Percentiles rank a stretch among this genome's conserved stretches.
Conservation (phyloP, 768 basidiomycete genomes). For the Lactarius trivialis region DNA sequence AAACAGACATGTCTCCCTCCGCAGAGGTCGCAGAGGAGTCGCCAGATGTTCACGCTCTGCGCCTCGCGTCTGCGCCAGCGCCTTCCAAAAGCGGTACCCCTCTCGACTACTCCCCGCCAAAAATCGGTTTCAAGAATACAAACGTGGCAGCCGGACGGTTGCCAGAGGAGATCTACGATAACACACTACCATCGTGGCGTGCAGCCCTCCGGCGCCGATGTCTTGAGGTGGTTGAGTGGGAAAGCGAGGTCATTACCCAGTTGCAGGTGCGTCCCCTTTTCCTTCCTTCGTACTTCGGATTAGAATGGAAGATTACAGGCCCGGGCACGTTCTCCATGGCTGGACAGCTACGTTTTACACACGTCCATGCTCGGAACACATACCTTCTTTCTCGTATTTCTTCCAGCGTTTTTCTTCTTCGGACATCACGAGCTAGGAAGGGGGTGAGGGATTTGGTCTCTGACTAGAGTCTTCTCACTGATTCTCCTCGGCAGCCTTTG, state of each 20-base stretch:
- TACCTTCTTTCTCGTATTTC: conserved; percentile 87
- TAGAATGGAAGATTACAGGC: conserved; percentile 30
- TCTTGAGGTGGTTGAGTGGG: conserved; percentile 46
- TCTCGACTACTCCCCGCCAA: neutral
- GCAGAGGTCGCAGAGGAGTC: too few species aligned
- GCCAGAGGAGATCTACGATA: conserved; percentile 53
- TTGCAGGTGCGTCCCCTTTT: conserved; percentile 50
- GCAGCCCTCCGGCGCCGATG: conserved; percentile 50
- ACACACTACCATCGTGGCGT: conserved; percentile 59
- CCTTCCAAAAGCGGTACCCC: neutral
- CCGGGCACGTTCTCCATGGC: conserved; percentile 52
- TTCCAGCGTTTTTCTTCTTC: conserved; percentile 88
- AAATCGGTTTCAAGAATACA: neutral
- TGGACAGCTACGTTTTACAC: conserved; percentile 81
- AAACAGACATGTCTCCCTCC: neutral
- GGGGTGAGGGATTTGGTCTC: conserved; percentile 47
- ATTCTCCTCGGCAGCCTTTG: conserved; percentile 44
- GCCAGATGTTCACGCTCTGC: neutral
- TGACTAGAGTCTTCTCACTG: neutral
- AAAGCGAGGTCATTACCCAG: conserved; percentile 53
- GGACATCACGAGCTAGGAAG: conserved; percentile 64
- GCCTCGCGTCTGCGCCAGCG: neutral
- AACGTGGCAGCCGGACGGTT: conserved; percentile 26
- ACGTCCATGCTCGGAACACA: conserved; percentile 77
- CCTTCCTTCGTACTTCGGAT: conserved; percentile 12